Evolutionary conservation across 495 filamentous ascomycete species (phyloP).

Genomic region (Hypomontagnella submonticulosa): DNA sequence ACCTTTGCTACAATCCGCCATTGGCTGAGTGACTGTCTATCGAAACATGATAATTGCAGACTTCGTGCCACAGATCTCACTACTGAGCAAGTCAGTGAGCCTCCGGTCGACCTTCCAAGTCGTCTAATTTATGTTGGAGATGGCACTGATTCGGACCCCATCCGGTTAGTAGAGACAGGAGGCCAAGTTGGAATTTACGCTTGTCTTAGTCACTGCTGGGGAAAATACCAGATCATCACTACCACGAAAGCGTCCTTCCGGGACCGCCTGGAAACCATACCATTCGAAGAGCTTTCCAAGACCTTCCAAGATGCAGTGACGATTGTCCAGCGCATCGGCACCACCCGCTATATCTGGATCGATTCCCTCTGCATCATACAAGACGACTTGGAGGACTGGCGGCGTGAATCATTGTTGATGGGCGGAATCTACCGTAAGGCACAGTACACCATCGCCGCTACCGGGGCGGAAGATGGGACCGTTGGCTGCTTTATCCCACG

Average conservation of each 20-base stretch:
- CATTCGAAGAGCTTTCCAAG: conserved; percentile 1
- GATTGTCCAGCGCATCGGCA: not conserved
- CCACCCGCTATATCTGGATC: conserved; percentile 9
- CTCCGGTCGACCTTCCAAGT: too few relatives aligned
- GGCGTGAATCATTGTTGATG: conserved; percentile 3
- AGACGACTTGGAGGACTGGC: conserved; percentile 3
- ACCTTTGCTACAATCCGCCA: too few relatives aligned
- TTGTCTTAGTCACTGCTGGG: conserved; percentile 16
- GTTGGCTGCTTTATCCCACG: conserved; percentile 1
- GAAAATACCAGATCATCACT: conserved; percentile 5
- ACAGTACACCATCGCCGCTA: conserved; percentile 7
- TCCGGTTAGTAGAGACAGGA: conserved; percentile 7
- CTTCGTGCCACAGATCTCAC: too few relatives aligned
- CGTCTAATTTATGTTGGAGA: too few relatives aligned
- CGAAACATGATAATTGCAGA: too few relatives aligned
- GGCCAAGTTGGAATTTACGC: not conserved
- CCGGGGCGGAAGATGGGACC: not conserved
- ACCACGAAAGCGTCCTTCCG: conserved; percentile 2
- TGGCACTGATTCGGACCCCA: too few relatives aligned
- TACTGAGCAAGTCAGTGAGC: too few relatives aligned
- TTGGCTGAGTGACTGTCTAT: too few relatives aligned
- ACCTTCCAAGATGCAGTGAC: conserved; percentile 1
- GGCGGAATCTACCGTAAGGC: conserved; percentile 2
- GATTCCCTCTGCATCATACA: conserved; percentile 16
- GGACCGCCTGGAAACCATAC: conserved; percentile 1